These are phyloP conservation scores for Ceratobasidium sp. DNA, from an alignment of 1,284 basidiomycete species.

Conservation along the genomic window DNA sequence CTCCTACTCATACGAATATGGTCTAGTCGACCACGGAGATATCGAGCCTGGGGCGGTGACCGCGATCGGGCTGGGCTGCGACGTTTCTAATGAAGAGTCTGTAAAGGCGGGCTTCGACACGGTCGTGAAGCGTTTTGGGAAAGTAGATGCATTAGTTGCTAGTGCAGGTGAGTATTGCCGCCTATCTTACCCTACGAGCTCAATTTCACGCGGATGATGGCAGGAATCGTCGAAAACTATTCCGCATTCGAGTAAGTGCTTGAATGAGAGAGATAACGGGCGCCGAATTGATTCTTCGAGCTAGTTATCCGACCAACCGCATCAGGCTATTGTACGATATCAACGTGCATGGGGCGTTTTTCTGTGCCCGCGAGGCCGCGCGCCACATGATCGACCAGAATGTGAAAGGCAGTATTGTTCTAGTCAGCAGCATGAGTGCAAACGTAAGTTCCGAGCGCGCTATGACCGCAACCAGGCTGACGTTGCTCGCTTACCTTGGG, in stretches of 20 bases:
- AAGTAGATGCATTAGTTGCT: slow-evolving; percentile 86
- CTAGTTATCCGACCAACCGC: slow-evolving; percentile 83
- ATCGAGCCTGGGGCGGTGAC: slow-evolving; percentile 69
- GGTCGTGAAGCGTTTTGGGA: slow-evolving; percentile 80
- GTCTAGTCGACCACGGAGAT: slow-evolving; percentile 67
- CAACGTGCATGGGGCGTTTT: slow-evolving; percentile 94
- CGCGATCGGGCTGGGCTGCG: slow-evolving; percentile 83
- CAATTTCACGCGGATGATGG: slow-evolving; percentile 34
- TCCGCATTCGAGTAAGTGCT: slow-evolving; percentile 79
- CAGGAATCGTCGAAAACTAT: slow-evolving; percentile 92
- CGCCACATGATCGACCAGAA: slow-evolving; percentile 79
- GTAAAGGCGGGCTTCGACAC: slow-evolving; percentile 78
- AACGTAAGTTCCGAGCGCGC: slow-evolving; percentile 64
- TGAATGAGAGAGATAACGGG: no score
- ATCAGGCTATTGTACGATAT: slow-evolving; percentile 87
- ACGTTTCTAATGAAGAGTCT: slow-evolving; percentile 84
- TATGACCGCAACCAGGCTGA: background rate
- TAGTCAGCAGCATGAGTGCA: slow-evolving; percentile 92
- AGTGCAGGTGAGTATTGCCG: slow-evolving; percentile 86
- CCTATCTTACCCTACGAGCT: slow-evolving; percentile 28
- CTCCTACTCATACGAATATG: slow-evolving; percentile 51
- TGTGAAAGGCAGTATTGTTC: slow-evolving; percentile 75
- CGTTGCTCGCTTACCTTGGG: slow-evolving; percentile 41
- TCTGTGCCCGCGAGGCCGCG: slow-evolving; percentile 93
- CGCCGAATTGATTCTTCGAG: background rate